Percentiles rank a stretch among this genome's conserved stretches.
Conservation (phyloP, 1,284 basidiomycete genomes). For the Hemileia vastatrix region DNA sequence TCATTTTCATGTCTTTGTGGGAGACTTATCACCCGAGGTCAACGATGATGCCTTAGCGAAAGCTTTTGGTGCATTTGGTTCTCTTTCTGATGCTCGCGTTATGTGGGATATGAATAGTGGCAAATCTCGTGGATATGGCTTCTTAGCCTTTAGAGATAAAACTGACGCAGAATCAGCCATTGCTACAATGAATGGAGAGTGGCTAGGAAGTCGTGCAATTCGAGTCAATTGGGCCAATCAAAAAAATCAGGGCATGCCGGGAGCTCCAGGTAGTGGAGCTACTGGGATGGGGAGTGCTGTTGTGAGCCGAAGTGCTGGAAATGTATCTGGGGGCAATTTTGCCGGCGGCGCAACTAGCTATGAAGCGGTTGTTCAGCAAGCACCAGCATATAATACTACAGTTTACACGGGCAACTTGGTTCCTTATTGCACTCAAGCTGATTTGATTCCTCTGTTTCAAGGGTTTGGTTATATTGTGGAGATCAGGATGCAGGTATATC, state of each 20-base stretch:
- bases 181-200: constrained; percentile 98
- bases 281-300: constrained; percentile 14
- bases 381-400: constrained; percentile 82
- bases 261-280: constrained; percentile 50
- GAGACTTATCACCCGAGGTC: constrained; percentile 93
- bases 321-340: not conserved
- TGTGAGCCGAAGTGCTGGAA: constrained; percentile 10
- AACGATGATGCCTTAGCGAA: constrained; percentile 93
- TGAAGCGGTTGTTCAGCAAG: constrained; percentile 76
- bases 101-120: constrained; percentile 99
- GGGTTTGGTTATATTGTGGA: constrained; percentile 95
- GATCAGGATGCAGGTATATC: constrained; percentile 88
- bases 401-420: constrained; percentile 98
- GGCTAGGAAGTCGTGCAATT: constrained; percentile 92
- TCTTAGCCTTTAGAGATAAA: constrained; percentile 88
- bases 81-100: constrained; percentile 88
- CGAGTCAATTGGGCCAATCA: constrained; percentile 99
- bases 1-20: constrained; percentile 96
- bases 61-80: constrained; percentile 89
- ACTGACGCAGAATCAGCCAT: constrained; percentile 97
- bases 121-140: constrained; percentile 87
- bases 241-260: constrained; percentile 63
- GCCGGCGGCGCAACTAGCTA: constrained; percentile 69
- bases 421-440: constrained; percentile 85
- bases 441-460: constrained; percentile 91